Evolutionary conservation across 345 rosid species (phyloP).

Genomic region (Boechera stricta): DNA sequence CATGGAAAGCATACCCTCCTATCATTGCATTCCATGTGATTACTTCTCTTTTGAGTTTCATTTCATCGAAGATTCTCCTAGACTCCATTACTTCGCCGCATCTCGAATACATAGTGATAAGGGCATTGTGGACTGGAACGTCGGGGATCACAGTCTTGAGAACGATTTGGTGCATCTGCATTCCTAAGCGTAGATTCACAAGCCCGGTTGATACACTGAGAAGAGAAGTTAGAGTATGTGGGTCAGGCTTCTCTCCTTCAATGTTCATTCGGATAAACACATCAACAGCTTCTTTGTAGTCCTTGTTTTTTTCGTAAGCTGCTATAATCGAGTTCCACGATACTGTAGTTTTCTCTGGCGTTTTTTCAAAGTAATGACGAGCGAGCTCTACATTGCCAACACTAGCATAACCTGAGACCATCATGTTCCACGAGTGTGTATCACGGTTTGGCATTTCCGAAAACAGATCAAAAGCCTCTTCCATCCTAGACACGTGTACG

Average conservation of each 20-base stretch:
- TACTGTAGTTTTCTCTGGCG: conserved; percentile 59
- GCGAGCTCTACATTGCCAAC: conserved; percentile 53
- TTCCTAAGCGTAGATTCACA: conserved; percentile 64
- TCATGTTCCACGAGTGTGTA: conserved; percentile 63
- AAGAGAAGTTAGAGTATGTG: conserved; percentile 71
- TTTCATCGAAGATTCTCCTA: conserved; percentile 52
- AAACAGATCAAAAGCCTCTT: conserved; percentile 64
- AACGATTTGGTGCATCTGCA: conserved; percentile 73
- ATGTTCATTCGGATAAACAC: conserved; percentile 60
- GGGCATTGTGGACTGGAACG: conserved; percentile 62
- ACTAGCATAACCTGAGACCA: conserved; percentile 65
- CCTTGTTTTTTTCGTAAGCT: conserved; percentile 63
- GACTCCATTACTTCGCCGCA: conserved; percentile 71
- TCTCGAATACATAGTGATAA: conserved; percentile 72
- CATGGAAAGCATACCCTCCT: conserved; percentile 81
- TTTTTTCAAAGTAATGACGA: conserved; percentile 56
- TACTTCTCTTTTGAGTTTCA: conserved; percentile 57
- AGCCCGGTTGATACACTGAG: conserved; percentile 64
- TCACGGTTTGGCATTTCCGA: conserved; percentile 60
- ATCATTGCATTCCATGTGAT: conserved; percentile 89
- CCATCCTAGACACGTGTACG: conserved; percentile 52
- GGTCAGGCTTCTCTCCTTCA: conserved; percentile 70
- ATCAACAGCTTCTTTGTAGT: conserved; percentile 56
- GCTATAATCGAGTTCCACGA: conserved; percentile 83
- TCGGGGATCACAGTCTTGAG: conserved; percentile 59